These are phyloP conservation scores for Kluyveromyces dobzhanskii DNA, from an alignment of 805 yeast species.

Conservation along the genomic window DNA sequence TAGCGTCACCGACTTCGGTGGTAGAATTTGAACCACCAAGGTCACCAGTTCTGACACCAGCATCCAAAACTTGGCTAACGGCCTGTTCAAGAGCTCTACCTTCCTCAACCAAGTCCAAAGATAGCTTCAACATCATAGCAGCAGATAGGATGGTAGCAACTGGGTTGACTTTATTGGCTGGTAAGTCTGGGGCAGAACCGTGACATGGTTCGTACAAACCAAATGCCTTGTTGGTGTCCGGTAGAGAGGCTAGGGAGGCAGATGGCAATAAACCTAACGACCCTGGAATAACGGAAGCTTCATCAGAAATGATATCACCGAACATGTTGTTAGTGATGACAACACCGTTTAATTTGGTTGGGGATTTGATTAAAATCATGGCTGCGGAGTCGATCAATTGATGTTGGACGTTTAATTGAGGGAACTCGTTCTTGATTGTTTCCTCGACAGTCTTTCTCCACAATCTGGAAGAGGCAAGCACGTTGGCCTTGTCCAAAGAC, in stretches of 20 bases:
- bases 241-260: slow-evolving; percentile 91
- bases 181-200: slow-evolving; percentile 96
- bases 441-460: slow-evolving; percentile 93
- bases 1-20: slow-evolving; percentile 88
- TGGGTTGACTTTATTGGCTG: slow-evolving; percentile 84
- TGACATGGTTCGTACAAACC: slow-evolving; percentile 98
- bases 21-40: slow-evolving; percentile 80
- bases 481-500: slow-evolving; percentile 97
- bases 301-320: slow-evolving; percentile 97
- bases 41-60: slow-evolving; percentile 86
- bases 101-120: slow-evolving; percentile 73
- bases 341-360: slow-evolving; percentile 86
- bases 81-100: slow-evolving; percentile 87
- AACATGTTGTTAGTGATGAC: slow-evolving; percentile 93
- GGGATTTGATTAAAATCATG: slow-evolving; percentile 89
- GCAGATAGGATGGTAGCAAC: slow-evolving; percentile 91
- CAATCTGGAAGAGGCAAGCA: slow-evolving; percentile 87
- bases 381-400: slow-evolving; percentile 98
- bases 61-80: slow-evolving; percentile 71
- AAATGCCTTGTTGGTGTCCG: slow-evolving; percentile 88
- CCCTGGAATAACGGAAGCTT: slow-evolving; percentile 97
- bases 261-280: slow-evolving; percentile 93
- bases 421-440: slow-evolving; percentile 82
- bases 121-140: slow-evolving; percentile 94
- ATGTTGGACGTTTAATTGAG: slow-evolving; percentile 77